Evolutionary conservation across 2,329 filamentous ascomycete species (phyloP).

Genomic region (Hirsutella rhossiliensis): DNA sequence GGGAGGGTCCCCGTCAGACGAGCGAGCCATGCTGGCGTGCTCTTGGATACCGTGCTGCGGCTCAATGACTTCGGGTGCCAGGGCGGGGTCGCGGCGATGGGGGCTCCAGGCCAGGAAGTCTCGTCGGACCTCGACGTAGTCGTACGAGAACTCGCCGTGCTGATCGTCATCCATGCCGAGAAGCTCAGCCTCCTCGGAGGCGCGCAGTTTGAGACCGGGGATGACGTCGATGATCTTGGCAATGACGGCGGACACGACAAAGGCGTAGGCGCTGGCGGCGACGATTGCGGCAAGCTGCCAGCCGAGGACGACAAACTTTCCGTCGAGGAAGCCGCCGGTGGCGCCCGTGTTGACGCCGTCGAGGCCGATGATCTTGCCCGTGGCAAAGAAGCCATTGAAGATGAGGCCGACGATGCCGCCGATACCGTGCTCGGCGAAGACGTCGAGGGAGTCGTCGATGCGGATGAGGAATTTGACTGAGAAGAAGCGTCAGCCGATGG

Average conservation of each 20-base stretch:
- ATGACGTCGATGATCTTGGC: slow-evolving; percentile 65
- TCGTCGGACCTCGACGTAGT: slow-evolving; percentile 79
- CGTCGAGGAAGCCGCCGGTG: slow-evolving; percentile 61
- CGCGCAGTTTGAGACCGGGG: slow-evolving; percentile 68
- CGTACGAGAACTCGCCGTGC: slow-evolving; percentile 81
- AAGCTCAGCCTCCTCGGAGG: slow-evolving; percentile 70
- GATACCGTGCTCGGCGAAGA: slow-evolving; percentile 60
- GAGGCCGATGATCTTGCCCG: slow-evolving; percentile 58
- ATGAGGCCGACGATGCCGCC: slow-evolving; percentile 58
- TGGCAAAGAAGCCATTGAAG: slow-evolving; percentile 63
- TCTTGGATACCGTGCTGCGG: slow-evolving; percentile 63
- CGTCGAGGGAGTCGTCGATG: slow-evolving; percentile 61
- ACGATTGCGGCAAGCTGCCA: slow-evolving; percentile 69
- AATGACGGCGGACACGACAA: slow-evolving; percentile 60
- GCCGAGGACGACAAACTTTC: slow-evolving; percentile 63
- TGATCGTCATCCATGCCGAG: slow-evolving; percentile 86
- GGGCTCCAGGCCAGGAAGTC: slow-evolving; percentile 86
- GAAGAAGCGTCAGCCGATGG: background rate
- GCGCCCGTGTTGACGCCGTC: slow-evolving; percentile 63
- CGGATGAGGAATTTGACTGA: slow-evolving; percentile 47
- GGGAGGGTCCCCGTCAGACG: slow-evolving; percentile 5
- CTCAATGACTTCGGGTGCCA: slow-evolving; percentile 41
- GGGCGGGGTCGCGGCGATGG: slow-evolving; percentile 51
- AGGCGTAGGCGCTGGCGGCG: slow-evolving; percentile 54
- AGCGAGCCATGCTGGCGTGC: slow-evolving; percentile 35